Conservation (phyloP, 2,329 filamentous ascomycete genomes). For the Cercospora zeina region DNA sequence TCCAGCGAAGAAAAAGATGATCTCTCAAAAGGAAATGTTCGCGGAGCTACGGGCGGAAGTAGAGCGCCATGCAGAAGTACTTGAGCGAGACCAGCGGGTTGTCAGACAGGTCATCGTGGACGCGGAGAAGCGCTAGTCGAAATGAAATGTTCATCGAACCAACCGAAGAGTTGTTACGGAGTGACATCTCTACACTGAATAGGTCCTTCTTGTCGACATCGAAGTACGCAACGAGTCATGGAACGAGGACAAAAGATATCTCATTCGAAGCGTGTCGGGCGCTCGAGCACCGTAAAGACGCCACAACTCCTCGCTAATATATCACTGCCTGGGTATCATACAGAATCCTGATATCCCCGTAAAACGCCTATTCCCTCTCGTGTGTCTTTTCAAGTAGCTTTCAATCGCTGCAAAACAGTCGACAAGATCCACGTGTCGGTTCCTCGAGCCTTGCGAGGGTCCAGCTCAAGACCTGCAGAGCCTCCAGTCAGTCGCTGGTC, state of each 20-base stretch:
- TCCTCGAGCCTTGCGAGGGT: conserved; percentile 25
- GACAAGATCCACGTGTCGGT: conserved; percentile 26
- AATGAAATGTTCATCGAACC: too few relatives aligned
- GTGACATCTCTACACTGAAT: neutral
- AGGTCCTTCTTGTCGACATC: neutral
- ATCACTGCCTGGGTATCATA: conserved; percentile 23
- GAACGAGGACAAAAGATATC: neutral
- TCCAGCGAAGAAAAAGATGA: conserved; percentile 16
- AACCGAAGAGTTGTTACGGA: too few relatives aligned
- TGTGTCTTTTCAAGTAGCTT: neutral
- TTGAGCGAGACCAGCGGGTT: neutral
- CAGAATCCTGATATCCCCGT: conserved; percentile 9
- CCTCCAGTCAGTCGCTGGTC: conserved; percentile 22
- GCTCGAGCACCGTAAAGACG: neutral
- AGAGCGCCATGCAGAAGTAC: neutral
- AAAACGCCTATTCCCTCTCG: conserved; percentile 13
- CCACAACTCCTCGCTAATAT: conserved; percentile 20
- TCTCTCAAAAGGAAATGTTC: conserved; percentile 17
- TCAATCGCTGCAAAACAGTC: conserved; percentile 28
- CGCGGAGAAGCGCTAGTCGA: neutral
- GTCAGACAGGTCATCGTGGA: neutral
- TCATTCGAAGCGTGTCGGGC: neutral
- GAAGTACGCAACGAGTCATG: neutral
- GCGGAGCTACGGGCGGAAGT: neutral
- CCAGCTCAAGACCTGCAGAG: conserved; percentile 27